Conservation (phyloP, 352 stramenopile species). For the Paralagenidium karlingii region DNA sequence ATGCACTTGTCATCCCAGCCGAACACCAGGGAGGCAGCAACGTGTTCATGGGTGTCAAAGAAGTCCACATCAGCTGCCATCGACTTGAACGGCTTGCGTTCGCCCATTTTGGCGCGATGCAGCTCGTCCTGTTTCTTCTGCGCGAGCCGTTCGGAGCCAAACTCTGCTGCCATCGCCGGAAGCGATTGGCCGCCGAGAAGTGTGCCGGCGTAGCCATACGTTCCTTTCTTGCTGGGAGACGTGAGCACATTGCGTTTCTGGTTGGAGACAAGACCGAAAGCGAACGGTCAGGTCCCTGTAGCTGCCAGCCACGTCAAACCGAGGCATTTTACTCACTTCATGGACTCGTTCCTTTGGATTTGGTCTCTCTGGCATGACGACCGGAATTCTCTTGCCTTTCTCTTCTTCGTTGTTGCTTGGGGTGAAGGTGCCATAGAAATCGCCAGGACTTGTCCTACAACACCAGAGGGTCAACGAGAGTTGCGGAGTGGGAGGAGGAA, state of each 20-base stretch:
- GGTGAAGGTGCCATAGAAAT: constrained; percentile 61
- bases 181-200: constrained; percentile 39
- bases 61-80: constrained; percentile 46
- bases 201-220: constrained; percentile 58
- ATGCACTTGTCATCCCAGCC: constrained; percentile 62
- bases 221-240: constrained; percentile 43
- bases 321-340: constrained; percentile 11
- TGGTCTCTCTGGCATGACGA: constrained; percentile 16
- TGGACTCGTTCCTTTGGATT: constrained; percentile 56
- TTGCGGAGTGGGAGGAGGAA: background rate
- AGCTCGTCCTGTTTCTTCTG: constrained; percentile 17
- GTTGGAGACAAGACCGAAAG: background rate
- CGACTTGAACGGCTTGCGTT: constrained; percentile 64
- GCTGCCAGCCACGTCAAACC: too few species aligned
- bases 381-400: constrained; percentile 29
- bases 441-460: constrained; percentile 33
- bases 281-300: too few species aligned
- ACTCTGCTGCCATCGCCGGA: constrained; percentile 38
- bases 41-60: constrained; percentile 65
- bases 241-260: constrained; percentile 58
- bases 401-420: constrained; percentile 54
- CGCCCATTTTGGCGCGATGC: constrained; percentile 40
- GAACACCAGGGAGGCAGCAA: constrained; percentile 36
- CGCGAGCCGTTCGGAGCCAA: constrained; percentile 27
- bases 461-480: background rate